Percentiles rank a stretch among this genome's conserved stretches.
These are phyloP conservation scores for Plasmodium malariae DNA, from an alignment of 169 alveolate species.

Conservation along the genomic window DNA sequence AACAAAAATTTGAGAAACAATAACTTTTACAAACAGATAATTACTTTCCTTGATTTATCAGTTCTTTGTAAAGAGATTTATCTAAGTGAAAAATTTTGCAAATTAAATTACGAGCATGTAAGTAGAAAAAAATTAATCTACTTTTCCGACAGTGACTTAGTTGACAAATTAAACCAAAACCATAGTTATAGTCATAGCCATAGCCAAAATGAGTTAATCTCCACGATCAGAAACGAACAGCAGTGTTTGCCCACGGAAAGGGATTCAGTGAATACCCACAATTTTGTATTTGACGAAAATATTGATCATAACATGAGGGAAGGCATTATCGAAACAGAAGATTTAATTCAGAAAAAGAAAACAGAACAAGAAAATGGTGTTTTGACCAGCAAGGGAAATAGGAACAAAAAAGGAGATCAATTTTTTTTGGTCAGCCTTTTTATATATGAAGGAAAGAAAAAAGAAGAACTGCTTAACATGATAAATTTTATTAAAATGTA, in stretches of 20 bases:
- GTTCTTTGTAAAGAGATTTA: conserved; percentile 65
- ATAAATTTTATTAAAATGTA: conserved; percentile 33
- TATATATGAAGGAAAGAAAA: conserved; percentile 23
- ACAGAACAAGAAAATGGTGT: background rate
- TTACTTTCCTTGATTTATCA: conserved; percentile 39
- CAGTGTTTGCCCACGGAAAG: no score
- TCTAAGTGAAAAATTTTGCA: conserved; percentile 31
- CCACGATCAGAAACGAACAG: background rate
- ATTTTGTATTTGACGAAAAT: no score
- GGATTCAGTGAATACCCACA: no score
- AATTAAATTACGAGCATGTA: conserved; percentile 24
- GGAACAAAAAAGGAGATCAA: background rate
- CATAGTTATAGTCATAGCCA: background rate
- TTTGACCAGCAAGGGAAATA: background rate
- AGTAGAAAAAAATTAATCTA: conserved; percentile 28
- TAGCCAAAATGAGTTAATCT: conserved; percentile 1
- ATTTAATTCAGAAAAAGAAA: background rate
- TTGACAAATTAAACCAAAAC: conserved; percentile 13
- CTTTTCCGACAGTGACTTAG: conserved; percentile 22
- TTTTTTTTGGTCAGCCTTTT: conserved; percentile 43
- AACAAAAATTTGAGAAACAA: conserved; percentile 27
- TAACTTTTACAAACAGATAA: conserved; percentile 22
- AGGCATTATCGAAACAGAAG: no score
- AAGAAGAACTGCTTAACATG: background rate
- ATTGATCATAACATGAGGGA: no score